Evolutionary conservation across 2,329 filamentous ascomycete species (phyloP).

Genomic region (Botrytis porri): DNA sequence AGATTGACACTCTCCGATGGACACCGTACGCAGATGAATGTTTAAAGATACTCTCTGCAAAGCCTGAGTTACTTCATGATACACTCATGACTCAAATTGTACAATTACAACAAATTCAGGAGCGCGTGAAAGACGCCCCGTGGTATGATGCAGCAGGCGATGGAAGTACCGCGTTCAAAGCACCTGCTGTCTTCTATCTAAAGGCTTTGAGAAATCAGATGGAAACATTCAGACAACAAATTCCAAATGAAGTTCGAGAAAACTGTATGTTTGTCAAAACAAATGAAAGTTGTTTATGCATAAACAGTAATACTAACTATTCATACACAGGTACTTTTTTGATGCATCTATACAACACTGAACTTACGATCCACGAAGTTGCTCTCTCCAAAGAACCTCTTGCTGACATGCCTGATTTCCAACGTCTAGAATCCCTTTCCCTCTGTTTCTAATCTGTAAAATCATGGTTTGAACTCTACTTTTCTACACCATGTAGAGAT

Average conservation of each 20-base stretch:
- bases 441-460: conserved; percentile 17
- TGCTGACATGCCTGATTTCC: background rate
- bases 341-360: conserved; percentile 14
- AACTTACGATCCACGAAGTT: conserved; percentile 20
- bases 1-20: conserved; percentile 54
- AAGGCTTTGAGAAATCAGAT: conserved; percentile 55
- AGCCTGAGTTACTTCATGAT: conserved; percentile 50
- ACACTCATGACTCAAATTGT: conserved; percentile 46
- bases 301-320: background rate
- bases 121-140: conserved; percentile 22
- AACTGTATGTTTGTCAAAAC: conserved; percentile 10
- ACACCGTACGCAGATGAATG: conserved; percentile 58
- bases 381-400: background rate
- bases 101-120: conserved; percentile 36
- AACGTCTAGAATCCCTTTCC: conserved; percentile 12
- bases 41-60: conserved; percentile 46
- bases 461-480: conserved; percentile 20
- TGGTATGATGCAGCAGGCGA: background rate
- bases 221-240: conserved; percentile 59
- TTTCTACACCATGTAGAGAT: background rate
- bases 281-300: too few relatives aligned
- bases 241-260: conserved; percentile 60
- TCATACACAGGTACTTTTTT: background rate
- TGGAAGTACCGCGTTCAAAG: conserved; percentile 26
- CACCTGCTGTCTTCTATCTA: conserved; percentile 20